Conservation (phyloP, 2,329 filamentous ascomycete species). For the Pseudogymnoascus sp. region DNA sequence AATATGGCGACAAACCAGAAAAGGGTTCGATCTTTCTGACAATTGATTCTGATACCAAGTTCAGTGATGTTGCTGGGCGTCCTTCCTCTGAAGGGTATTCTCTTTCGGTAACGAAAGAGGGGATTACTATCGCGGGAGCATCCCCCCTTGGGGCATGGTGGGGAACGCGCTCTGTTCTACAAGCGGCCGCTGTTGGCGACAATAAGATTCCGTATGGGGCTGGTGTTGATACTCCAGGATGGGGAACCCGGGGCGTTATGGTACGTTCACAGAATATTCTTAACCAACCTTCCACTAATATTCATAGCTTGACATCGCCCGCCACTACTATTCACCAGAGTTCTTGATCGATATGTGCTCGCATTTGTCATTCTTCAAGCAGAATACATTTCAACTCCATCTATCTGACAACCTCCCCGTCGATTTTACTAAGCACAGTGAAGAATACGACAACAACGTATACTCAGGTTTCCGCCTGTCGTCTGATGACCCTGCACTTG, state of each 20-base stretch:
- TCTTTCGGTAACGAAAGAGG: conserved; percentile 34
- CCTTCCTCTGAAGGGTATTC: conserved; percentile 43
- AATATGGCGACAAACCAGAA: conserved; percentile 18
- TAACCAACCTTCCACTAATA: background rate
- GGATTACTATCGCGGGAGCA: conserved; percentile 42
- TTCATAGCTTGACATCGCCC: conserved; percentile 41
- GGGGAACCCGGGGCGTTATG: conserved; percentile 41
- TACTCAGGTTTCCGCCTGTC: conserved; percentile 49
- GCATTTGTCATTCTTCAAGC: conserved; percentile 55
- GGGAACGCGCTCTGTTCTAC: conserved; percentile 49
- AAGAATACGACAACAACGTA: conserved; percentile 28
- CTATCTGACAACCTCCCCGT: conserved; percentile 49
- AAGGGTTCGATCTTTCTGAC: conserved; percentile 39
- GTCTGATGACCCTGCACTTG: conserved; percentile 40
- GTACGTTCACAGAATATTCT: conserved; percentile 17
- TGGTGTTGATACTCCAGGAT: conserved; percentile 44
- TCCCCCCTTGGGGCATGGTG: conserved; percentile 51
- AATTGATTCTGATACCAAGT: conserved; percentile 33
- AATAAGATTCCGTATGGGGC: conserved; percentile 36
- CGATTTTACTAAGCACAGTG: conserved; percentile 40
- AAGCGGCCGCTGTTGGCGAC: conserved; percentile 38
- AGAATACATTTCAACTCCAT: conserved; percentile 52
- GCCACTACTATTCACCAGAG: conserved; percentile 48
- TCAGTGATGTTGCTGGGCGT: conserved; percentile 39
- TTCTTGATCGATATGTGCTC: conserved; percentile 51